These are phyloP conservation scores for Naganishia antarctica DNA, from an alignment of 768 basidiomycete species.

Conservation along the genomic window DNA sequence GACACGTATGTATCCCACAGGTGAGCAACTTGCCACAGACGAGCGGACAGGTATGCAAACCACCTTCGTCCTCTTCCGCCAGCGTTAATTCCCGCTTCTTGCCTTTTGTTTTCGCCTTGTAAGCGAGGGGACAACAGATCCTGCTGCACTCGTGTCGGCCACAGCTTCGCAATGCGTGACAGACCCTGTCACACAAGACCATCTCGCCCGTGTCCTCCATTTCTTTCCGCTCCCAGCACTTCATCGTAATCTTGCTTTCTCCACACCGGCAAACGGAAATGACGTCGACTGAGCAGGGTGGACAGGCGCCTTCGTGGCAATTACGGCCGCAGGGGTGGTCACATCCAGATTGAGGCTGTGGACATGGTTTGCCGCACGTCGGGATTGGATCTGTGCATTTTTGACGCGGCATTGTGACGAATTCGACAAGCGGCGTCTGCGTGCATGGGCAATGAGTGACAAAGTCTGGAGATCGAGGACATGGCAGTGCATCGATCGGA, in stretches of 20 bases:
- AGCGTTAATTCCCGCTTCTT: conserved; percentile 55
- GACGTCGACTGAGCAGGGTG: conserved; percentile 67
- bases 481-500: conserved; percentile 57
- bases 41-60: conserved; percentile 77
- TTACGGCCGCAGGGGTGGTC: conserved; percentile 64
- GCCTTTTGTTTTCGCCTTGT: conserved; percentile 60
- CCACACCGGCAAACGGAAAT: conserved; percentile 84
- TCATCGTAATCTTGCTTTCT: conserved; percentile 57
- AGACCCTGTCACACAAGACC: conserved; percentile 73
- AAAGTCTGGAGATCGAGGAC: conserved; percentile 67
- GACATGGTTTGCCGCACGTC: conserved; percentile 67
- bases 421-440: conserved; percentile 55
- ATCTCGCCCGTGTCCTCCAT: conserved; percentile 52
- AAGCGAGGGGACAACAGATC: conserved; percentile 78
- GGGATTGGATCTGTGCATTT: conserved; percentile 73
- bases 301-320: conserved; percentile 77
- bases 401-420: conserved; percentile 39
- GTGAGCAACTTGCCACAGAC: conserved; percentile 66
- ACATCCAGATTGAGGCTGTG: conserved; percentile 62
- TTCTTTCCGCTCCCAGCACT: conserved; percentile 55
- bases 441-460: conserved; percentile 81
- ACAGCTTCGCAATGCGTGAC: conserved; percentile 69
- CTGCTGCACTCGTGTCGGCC: conserved; percentile 80
- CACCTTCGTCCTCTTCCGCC: conserved; percentile 59
- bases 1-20: conserved; percentile 73